Conservation (phyloP, 2,329 filamentous ascomycete species). For the Diaporthe capsici region DNA sequence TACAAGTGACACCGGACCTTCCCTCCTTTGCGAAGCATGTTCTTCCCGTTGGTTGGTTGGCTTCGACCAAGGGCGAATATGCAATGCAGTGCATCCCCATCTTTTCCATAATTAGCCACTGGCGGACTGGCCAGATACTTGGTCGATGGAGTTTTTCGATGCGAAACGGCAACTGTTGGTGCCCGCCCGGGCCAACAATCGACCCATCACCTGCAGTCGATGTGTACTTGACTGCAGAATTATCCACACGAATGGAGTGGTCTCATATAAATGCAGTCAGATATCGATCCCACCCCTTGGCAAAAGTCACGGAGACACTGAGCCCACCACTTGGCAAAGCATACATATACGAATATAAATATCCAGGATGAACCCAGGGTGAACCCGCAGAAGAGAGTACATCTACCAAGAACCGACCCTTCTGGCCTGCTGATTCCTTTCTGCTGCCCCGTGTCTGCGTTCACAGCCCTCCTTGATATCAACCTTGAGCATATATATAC, state of each 20-base stretch:
- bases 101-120: not conserved
- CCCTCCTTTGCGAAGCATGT: not conserved
- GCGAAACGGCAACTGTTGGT: not conserved
- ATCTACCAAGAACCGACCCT: too few relatives aligned
- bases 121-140: not conserved
- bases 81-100: not conserved
- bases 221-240: not conserved
- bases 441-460: not conserved
- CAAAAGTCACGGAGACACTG: not conserved
- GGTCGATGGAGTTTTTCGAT: not conserved
- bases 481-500: not conserved
- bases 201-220: constrained; percentile 8
- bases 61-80: not conserved
- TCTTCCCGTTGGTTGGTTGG: not conserved
- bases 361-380: not conserved
- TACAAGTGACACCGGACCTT: not conserved
- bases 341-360: not conserved
- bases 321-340: not conserved
- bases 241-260: not conserved
- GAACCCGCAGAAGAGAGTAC: too few relatives aligned
- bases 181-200: not conserved
- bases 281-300: not conserved
- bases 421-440: not conserved
- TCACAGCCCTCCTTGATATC: not conserved
- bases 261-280: not conserved